Conservation (phyloP, 2,329 filamentous ascomycete genomes). For the Cladophialophora yegresii region DNA sequence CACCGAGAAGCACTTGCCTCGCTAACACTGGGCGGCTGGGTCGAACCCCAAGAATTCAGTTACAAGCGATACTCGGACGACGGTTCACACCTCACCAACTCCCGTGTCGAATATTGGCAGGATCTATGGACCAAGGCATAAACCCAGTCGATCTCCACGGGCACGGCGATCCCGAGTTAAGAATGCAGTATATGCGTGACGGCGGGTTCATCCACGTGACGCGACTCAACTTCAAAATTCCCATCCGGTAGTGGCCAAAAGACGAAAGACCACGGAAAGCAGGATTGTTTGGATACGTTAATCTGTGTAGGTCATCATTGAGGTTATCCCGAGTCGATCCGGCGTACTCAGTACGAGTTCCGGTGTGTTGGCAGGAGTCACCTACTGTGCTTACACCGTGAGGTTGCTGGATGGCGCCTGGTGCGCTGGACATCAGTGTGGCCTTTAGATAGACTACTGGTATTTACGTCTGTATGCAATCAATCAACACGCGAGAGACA, state of each 20-base stretch:
- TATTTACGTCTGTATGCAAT: too few relatives aligned
- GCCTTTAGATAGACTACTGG: too few relatives aligned
- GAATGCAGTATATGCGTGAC: not conserved
- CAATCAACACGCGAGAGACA: too few relatives aligned
- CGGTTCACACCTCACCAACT: not conserved
- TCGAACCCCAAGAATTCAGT: not conserved
- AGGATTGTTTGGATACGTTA: not conserved
- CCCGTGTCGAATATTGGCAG: not conserved
- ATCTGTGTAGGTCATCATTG: too few relatives aligned
- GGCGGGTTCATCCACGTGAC: not conserved
- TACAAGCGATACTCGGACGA: not conserved
- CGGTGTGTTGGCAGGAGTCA: too few relatives aligned
- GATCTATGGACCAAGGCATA: not conserved
- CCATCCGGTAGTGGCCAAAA: not conserved
- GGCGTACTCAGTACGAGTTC: too few relatives aligned
- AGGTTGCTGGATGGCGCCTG: too few relatives aligned
- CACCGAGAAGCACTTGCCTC: not conserved
- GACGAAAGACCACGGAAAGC: not conserved
- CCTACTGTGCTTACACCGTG: too few relatives aligned
- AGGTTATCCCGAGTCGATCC: too few relatives aligned
- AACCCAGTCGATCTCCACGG: not conserved
- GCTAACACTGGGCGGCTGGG: not conserved
- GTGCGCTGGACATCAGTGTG: too few relatives aligned
- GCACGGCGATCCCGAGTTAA: not conserved
- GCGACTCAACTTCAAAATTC: not conserved